These are phyloP conservation scores for Debaryomycetaceae sp. DNA, from an alignment of 1,139 yeast genomes.

Conservation along the genomic window DNA sequence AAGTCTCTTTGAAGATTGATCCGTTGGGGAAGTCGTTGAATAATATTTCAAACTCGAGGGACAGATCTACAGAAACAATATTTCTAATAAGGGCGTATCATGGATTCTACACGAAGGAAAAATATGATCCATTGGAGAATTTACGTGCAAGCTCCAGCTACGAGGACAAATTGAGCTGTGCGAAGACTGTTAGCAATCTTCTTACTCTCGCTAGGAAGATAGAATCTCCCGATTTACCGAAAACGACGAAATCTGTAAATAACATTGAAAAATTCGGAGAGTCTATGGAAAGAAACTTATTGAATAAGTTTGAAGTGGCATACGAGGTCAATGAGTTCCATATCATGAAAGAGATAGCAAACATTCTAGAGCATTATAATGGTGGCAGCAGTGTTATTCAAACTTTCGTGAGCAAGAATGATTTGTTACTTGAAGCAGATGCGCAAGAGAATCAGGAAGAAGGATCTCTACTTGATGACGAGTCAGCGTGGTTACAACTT, in stretches of 20 bases:
- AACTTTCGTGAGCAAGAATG: constrained; percentile 79
- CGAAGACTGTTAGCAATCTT: constrained; percentile 64
- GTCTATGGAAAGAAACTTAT: constrained; percentile 63
- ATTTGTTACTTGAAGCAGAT: constrained; percentile 53
- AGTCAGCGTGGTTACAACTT: constrained; percentile 33
- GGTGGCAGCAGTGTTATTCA: constrained; percentile 83
- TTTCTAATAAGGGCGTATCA: constrained; percentile 76
- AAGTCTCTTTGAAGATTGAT: constrained; percentile 60
- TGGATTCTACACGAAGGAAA: constrained; percentile 60
- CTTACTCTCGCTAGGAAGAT: constrained; percentile 62
- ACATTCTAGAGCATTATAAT: constrained; percentile 74
- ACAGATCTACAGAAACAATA: constrained; percentile 69
- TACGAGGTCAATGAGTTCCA: constrained; percentile 56
- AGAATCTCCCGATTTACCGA: constrained; percentile 47
- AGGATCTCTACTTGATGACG: constrained; percentile 39
- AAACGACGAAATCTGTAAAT: constrained; percentile 48
- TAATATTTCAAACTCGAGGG: constrained; percentile 72
- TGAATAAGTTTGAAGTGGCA: constrained; percentile 57
- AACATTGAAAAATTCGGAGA: constrained; percentile 72
- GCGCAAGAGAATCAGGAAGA: constrained; percentile 27
- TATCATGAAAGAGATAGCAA: constrained; percentile 78
- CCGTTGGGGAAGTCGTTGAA: constrained; percentile 75
- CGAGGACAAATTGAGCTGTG: constrained; percentile 61
- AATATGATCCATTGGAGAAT: constrained; percentile 59
- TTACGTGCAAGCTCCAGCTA: constrained; percentile 40